Evolutionary conservation across 805 yeast genomes (phyloP).

Genomic region (Tetrapisispora taiwanensis): DNA sequence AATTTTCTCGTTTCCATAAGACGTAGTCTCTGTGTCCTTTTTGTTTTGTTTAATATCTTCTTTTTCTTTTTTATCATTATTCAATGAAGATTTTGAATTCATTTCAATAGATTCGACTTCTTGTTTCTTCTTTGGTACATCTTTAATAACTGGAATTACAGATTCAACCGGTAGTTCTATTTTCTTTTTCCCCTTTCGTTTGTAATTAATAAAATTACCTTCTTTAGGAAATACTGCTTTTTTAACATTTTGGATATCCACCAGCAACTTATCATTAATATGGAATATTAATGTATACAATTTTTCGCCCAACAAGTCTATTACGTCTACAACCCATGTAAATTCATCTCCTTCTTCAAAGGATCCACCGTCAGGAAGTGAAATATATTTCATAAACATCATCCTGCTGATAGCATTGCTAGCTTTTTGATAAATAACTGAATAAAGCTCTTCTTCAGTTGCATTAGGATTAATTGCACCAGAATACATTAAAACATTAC

Average conservation of each 20-base stretch:
- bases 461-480: neutral
- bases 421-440: slow-evolving; percentile 8
- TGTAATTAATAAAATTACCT: slow-evolving; percentile 8
- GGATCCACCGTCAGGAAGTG: slow-evolving; percentile 11
- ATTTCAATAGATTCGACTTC: too few species aligned
- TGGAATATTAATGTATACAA: slow-evolving; percentile 12
- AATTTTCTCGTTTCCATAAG: too few species aligned
- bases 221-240: slow-evolving; percentile 3
- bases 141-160: neutral
- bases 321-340: slow-evolving; percentile 24
- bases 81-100: too few species aligned
- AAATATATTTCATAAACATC: slow-evolving; percentile 11
- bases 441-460: neutral
- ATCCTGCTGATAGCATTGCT: slow-evolving; percentile 17
- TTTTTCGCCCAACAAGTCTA: slow-evolving; percentile 19
- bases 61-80: too few species aligned
- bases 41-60: too few species aligned
- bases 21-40: too few species aligned
- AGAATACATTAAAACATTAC: slow-evolving; percentile 2
- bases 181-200: slow-evolving; percentile 3
- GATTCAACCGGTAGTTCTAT: neutral
- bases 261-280: neutral
- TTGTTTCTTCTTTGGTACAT: too few species aligned
- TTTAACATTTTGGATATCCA: neutral
- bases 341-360: slow-evolving; percentile 24